phyloP scores from a whole-genome alignment of 441 rosid species.

The Monsonia emarginata region DNA sequence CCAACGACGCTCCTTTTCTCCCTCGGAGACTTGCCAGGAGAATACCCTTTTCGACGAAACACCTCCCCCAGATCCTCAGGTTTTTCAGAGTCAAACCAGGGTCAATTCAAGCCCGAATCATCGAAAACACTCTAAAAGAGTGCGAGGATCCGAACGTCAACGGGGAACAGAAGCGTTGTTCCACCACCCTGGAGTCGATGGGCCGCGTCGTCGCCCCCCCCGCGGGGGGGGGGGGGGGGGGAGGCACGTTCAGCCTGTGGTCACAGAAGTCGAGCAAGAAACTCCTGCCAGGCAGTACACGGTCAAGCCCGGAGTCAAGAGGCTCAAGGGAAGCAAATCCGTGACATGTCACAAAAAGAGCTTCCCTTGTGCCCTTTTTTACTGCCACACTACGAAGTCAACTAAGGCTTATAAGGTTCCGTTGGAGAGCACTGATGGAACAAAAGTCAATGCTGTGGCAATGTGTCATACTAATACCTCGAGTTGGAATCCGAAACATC shows the following conservation, averaged over 20 bases:
- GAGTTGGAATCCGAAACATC: constrained; percentile 78
- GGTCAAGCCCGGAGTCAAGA: constrained; percentile 29
- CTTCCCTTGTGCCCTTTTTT: constrained; percentile 59
- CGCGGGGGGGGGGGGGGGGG: constrained; percentile 36
- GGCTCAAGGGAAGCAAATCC: constrained; percentile 27
- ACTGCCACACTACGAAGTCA: constrained; percentile 54
- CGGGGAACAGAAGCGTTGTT: constrained; percentile 67
- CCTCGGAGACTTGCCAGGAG: constrained; percentile 40
- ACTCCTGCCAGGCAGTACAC: constrained; percentile 29
- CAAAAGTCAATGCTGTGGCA: constrained; percentile 53
- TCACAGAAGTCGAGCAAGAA: constrained; percentile 44
- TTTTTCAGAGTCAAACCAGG: constrained; percentile 36
- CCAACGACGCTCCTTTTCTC: constrained; percentile 37
- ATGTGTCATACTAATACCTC: constrained; percentile 81
- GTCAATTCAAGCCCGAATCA: constrained; percentile 45
- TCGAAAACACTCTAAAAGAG: constrained; percentile 53
- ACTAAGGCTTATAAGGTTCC: constrained; percentile 46
- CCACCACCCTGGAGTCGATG: constrained; percentile 74
- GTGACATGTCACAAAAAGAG: constrained; percentile 82
- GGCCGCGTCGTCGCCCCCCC: constrained; percentile 45
- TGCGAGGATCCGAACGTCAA: constrained; percentile 45
- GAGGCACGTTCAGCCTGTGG: constrained; percentile 35
- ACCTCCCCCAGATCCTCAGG: constrained; percentile 37
- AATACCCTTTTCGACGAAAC: constrained; percentile 54
- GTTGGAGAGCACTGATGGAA: constrained; percentile 45